A percentile compares a stretch with the other conserved stretches of the same genome.
These are phyloP conservation scores for Scutellaria minor DNA, from an alignment of 257 asterid species.

Conservation along the genomic window DNA sequence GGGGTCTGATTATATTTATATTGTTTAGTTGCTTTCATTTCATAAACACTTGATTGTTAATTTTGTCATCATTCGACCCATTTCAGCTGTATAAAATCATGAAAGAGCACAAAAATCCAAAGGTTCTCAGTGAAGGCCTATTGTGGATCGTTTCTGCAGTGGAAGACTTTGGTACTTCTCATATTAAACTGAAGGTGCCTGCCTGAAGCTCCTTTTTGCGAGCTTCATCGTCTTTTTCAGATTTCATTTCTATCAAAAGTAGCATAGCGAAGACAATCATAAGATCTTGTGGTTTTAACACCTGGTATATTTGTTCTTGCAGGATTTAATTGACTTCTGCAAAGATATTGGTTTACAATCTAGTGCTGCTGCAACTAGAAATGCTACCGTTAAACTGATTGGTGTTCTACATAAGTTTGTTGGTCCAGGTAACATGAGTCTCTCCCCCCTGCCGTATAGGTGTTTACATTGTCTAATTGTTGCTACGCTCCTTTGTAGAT, in stretches of 20 bases:
- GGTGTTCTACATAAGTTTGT: conserved; percentile 95
- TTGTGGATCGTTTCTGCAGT: conserved; percentile 94
- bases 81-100: conserved; percentile 83
- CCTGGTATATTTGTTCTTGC: conserved; percentile 35
- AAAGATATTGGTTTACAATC: conserved; percentile 96
- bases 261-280: neutral
- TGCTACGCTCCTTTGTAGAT: conserved; percentile 54
- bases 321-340: conserved; percentile 98
- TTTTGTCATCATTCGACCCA: conserved; percentile 23
- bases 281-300: conserved; percentile 25
- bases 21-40: neutral
- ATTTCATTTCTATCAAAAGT: conserved; percentile 23
- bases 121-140: conserved; percentile 97
- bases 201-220: conserved; percentile 19
- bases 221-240: conserved; percentile 8
- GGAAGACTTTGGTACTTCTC: conserved; percentile 87
- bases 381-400: conserved; percentile 85
- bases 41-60: conserved; percentile 12
- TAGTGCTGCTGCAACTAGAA: conserved; percentile 98
- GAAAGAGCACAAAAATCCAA: conserved; percentile 99
- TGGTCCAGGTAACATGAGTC: conserved; percentile 84
- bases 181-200: conserved; percentile 80
- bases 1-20: conserved; percentile 5
- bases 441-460: conserved; percentile 28
- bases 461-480: conserved; percentile 39